phyloP scores from a whole-genome alignment of 208 protist genomes.

The Leishmania tropica region DNA sequence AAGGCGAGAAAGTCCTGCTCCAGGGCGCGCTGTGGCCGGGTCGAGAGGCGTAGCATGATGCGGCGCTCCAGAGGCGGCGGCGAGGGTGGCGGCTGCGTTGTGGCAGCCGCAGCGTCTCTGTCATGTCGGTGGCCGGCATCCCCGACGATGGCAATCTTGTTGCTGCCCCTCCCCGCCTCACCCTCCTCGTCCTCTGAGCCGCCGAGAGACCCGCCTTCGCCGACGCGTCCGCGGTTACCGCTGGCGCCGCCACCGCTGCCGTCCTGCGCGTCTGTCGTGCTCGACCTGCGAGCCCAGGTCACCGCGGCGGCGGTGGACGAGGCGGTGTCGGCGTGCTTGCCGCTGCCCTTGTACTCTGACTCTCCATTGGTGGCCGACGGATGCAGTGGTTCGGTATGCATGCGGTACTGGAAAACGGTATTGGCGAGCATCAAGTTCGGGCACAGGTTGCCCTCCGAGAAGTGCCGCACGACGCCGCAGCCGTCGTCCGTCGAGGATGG shows the following conservation, averaged over 20 bases:
- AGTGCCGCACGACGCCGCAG: constrained; percentile 25
- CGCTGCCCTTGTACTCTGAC: neutral
- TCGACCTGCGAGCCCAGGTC: constrained; percentile 11
- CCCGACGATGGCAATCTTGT: neutral
- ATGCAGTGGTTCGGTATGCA: constrained; percentile 16
- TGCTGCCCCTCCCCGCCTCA: neutral
- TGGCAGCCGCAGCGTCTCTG: neutral
- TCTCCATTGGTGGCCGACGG: neutral
- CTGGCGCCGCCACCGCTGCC: constrained; percentile 7
- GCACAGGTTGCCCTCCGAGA: constrained; percentile 37
- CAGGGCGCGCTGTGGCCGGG: constrained; percentile 24
- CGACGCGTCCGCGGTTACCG: constrained; percentile 9
- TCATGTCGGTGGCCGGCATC: neutral
- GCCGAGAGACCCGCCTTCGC: neutral
- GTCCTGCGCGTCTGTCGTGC: constrained; percentile 20
- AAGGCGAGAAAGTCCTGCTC: constrained; percentile 34
- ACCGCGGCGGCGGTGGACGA: neutral
- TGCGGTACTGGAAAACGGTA: constrained; percentile 30
- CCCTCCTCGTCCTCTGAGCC: neutral
- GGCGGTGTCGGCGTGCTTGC: neutral
- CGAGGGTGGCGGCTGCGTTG: neutral
- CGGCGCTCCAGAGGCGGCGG: constrained; percentile 6
- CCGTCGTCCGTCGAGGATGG: constrained; percentile 28
- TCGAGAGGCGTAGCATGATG: constrained; percentile 25
- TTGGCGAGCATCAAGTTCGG: constrained; percentile 29